Evolutionary conservation across 352 stramenopile species (phyloP), one percentile per base, ranked within the genome.

Genomic region (Globisporangium rhizosaccharum): DNA sequence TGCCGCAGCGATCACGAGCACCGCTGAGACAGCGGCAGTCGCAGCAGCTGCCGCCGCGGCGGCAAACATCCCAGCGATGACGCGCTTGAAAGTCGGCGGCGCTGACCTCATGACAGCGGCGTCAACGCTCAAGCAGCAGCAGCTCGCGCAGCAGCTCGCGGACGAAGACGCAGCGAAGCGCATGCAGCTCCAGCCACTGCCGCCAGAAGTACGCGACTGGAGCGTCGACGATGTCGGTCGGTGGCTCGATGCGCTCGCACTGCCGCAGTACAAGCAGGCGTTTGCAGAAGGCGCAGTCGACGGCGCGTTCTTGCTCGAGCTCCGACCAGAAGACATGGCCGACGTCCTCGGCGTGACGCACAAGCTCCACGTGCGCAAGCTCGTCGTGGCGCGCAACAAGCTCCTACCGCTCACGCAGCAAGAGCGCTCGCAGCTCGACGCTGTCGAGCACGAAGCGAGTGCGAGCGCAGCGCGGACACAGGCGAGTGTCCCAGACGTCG

Each of bases 201-300:
- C 90, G 0, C 70, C 82, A 1, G 70, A 93, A 26, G 65, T 96
- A 45, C 64, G 68, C 9, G 62, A 87, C 18, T 97, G 90, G 90
- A 92, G 62, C 10, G 88, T 98, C 26, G 82, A 96, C 53, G 92
- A 98, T 47, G 93, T 98, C 2, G 73, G 77, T 14, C 76, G 89
- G 17, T 98, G 94, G 94, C 79, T 98, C 37, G 89, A 97, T 55
- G 76, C 79, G 57, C 68, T 98, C n/a, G 85, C 85, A 10, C 65
- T 98, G 15, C 69, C 73, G 37, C 87, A 98, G 62, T 98, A 98
- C 77, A 92, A 93, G 62, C 62, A 68, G 46, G 88, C 92, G 25
- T 98, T 98, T 65, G 57, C 61, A 1, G 94, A 98, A 64, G 92
- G 78, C 7, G 82, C 82, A 1, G 88, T 98, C 53, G 94, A 98